Evolutionary conservation across 768 basidiomycete species (phyloP).

Genomic region (Collybia sordida): DNA sequence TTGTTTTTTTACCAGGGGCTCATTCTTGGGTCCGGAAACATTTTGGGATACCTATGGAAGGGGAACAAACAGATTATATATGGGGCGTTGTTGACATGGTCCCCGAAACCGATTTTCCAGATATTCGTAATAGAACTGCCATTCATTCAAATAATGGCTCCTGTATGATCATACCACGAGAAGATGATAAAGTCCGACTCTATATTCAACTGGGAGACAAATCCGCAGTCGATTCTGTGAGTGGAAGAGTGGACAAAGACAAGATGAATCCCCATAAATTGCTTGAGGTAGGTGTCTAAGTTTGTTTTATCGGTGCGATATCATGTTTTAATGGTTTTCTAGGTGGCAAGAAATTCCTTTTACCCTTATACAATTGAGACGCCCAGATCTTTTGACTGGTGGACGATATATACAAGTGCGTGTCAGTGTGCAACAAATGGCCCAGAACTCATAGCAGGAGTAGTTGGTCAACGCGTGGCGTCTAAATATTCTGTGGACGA

Average conservation of each 20-base stretch:
- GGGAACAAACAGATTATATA: constrained; percentile 73
- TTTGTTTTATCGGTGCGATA: not conserved
- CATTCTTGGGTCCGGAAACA: constrained; percentile 82
- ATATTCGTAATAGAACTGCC: constrained; percentile 61
- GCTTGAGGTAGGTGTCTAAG: constrained; percentile 40
- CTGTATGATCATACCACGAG: constrained; percentile 75
- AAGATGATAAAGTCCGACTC: constrained; percentile 64
- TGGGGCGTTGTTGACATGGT: constrained; percentile 82
- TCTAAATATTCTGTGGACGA: constrained; percentile 58
- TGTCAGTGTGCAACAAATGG: not conserved
- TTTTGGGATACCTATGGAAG: constrained; percentile 69
- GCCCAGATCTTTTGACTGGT: constrained; percentile 61
- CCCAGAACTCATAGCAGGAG: no score
- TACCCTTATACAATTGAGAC: constrained; percentile 53
- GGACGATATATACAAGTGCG: constrained; percentile 67
- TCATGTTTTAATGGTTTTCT: not conserved
- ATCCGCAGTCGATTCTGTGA: constrained; percentile 41
- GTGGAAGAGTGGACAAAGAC: constrained; percentile 54
- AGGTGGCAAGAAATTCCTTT: constrained; percentile 59
- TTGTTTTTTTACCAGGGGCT: constrained; percentile 48
- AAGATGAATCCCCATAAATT: constrained; percentile 50
- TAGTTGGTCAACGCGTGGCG: constrained; percentile 77
- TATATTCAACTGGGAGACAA: constrained; percentile 66
- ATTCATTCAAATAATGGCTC: constrained; percentile 73
- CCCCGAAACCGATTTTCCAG: constrained; percentile 76